Percentiles rank a stretch among this genome's conserved stretches.
phyloP scores from a whole-genome alignment of 768 basidiomycete species.

The Tylopilus vinaceipallidus region DNA sequence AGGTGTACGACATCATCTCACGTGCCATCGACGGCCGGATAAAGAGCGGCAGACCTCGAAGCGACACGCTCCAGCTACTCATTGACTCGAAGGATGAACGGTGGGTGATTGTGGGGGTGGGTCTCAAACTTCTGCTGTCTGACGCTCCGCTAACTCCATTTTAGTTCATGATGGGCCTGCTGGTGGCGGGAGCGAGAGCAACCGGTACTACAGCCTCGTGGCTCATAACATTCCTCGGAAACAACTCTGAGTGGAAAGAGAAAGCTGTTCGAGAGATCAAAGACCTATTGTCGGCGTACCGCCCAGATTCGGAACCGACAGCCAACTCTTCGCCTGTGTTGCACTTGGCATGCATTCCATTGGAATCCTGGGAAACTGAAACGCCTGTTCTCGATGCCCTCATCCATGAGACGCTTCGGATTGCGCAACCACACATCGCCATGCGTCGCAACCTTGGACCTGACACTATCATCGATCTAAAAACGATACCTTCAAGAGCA shows the following conservation, averaged over 20 bases:
- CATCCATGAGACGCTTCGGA: conserved; percentile 72
- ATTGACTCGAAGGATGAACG: conserved; percentile 69
- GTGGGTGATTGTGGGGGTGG: conserved; percentile 68
- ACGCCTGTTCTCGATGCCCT: conserved; percentile 71
- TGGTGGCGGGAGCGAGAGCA: conserved; percentile 78
- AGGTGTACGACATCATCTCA: conserved; percentile 69
- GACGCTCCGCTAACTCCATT: conserved; percentile 22
- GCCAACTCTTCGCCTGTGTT: conserved; percentile 35
- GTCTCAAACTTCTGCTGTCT: conserved; percentile 15
- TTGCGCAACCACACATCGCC: conserved; percentile 77
- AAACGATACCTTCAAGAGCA: conserved; percentile 67
- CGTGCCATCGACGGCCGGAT: conserved; percentile 55
- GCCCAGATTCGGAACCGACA: conserved; percentile 22
- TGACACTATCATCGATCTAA: conserved; percentile 65
- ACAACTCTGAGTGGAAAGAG: conserved; percentile 60
- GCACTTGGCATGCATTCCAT: conserved; percentile 56
- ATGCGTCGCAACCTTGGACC: conserved; percentile 80
- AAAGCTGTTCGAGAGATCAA: conserved; percentile 63
- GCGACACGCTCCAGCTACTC: conserved; percentile 74
- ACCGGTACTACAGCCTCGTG: conserved; percentile 81
- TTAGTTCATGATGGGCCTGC: conserved; percentile 79
- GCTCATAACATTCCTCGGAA: conserved; percentile 71
- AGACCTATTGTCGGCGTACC: conserved; percentile 46
- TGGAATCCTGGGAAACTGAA: conserved; percentile 66
- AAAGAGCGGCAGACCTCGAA: conserved; percentile 52